Evolutionary conservation across 805 yeast species (phyloP).

Genomic region (Candida wancherniae): DNA sequence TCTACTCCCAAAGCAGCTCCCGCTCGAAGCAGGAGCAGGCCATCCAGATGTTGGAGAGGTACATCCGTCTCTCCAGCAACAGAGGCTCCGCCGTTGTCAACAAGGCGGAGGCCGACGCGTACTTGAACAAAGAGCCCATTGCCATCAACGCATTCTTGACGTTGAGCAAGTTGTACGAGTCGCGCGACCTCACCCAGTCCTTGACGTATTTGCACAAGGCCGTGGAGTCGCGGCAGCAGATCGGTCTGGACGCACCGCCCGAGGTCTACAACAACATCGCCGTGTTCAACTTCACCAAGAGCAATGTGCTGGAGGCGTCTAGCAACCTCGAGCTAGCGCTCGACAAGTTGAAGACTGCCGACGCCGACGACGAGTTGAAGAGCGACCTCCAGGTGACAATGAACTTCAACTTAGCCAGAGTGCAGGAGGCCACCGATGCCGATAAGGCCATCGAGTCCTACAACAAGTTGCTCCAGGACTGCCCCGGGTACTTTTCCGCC

Average conservation of each 20-base stretch:
- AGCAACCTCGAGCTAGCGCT: conserved; percentile 49
- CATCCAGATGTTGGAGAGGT: conserved; percentile 61
- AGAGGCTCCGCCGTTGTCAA: conserved; percentile 28
- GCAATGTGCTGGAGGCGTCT: conserved; percentile 54
- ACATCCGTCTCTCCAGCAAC: conserved; percentile 57
- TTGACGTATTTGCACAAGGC: conserved; percentile 59
- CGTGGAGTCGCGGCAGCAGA: conserved; percentile 43
- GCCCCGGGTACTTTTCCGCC: conserved; percentile 74
- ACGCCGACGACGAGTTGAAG: conserved; percentile 36
- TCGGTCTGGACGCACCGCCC: conserved; percentile 44
- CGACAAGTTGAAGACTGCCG: conserved; percentile 28
- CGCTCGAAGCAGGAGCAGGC: conserved; percentile 48
- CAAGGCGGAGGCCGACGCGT: conserved; percentile 18
- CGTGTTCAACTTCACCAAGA: conserved; percentile 67
- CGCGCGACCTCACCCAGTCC: conserved; percentile 60
- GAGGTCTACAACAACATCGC: conserved; percentile 80
- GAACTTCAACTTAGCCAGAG: conserved; percentile 71
- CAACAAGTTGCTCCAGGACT: conserved; percentile 46
- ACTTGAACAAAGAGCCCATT: conserved; percentile 48
- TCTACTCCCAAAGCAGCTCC: conserved; percentile 53
- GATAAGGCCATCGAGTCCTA: conserved; percentile 45
- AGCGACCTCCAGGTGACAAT: conserved; percentile 30
- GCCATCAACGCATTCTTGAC: conserved; percentile 61
- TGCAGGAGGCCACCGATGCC: conserved; percentile 45
- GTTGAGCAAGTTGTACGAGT: conserved; percentile 67